Percentiles rank a stretch among this genome's conserved stretches.
Evolutionary conservation across 140 eudicot genomes (phyloP).

Genomic region (Bidens hawaiensis): DNA sequence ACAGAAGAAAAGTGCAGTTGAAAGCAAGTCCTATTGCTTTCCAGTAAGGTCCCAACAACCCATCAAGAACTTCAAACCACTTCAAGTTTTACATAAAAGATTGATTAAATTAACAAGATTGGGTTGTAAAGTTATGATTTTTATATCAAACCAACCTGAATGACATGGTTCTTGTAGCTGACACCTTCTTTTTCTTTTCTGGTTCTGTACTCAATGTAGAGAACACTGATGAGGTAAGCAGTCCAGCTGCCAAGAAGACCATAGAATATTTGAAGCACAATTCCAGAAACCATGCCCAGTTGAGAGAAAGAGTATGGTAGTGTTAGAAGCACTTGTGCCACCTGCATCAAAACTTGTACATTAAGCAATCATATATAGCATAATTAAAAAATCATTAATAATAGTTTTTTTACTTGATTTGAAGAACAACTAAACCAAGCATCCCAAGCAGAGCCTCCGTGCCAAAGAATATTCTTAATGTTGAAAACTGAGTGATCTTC

Average conservation of each 20-base stretch:
- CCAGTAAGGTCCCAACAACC: conserved; percentile 95
- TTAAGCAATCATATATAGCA: conserved; percentile 7
- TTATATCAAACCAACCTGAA: conserved; percentile 51
- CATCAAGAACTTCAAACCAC: conserved; percentile 99
- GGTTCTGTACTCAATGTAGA: conserved; percentile 67
- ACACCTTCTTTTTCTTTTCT: conserved; percentile 84
- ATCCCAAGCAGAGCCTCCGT: conserved; percentile 97
- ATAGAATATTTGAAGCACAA: conserved; percentile 67
- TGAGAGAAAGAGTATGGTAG: conserved; percentile 93
- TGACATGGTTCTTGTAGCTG: conserved; percentile 95
- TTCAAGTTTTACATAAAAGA: conserved; percentile 7
- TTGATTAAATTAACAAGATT: neutral
- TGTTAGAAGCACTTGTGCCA: conserved; percentile 89
- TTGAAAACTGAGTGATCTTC: conserved; percentile 52
- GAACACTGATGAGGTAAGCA: conserved; percentile 90
- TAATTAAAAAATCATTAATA: too few species aligned
- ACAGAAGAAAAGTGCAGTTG: conserved; percentile 92
- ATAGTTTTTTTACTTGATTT: conserved; percentile 57
- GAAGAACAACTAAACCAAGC: conserved; percentile 99
- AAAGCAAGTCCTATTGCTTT: conserved; percentile 92
- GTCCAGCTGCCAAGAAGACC: conserved; percentile 96
- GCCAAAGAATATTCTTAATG: conserved; percentile 70
- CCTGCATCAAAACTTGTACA: conserved; percentile 45
- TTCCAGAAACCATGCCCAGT: conserved; percentile 84
- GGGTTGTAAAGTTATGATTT: too few species aligned